phyloP scores from a whole-genome alignment of 306 rosid genomes.

The Acacia confusa region DNA sequence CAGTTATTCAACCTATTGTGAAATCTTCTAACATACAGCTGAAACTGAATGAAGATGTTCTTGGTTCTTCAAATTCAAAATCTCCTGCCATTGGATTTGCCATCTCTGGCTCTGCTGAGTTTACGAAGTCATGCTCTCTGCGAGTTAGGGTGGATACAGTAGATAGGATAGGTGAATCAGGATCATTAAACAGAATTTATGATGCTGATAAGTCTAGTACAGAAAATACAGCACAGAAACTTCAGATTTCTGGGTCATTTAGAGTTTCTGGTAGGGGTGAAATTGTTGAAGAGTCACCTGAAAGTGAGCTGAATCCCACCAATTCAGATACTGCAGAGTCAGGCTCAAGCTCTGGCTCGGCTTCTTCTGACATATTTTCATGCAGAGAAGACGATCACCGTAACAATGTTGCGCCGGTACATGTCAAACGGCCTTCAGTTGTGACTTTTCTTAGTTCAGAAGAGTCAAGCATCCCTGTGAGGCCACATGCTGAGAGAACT shows the following conservation, averaged over 20 bases:
- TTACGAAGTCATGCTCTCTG: not conserved
- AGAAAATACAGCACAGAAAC: constrained; percentile 15
- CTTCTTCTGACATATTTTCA: constrained; percentile 58
- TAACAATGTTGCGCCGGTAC: constrained; percentile 25
- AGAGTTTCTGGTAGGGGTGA: not conserved
- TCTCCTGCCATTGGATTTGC: not conserved
- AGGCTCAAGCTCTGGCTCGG: constrained; percentile 39
- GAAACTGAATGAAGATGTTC: constrained; percentile 11
- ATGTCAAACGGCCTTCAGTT: constrained; percentile 49
- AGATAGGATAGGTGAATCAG: constrained; percentile 9
- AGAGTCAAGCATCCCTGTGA: constrained; percentile 39
- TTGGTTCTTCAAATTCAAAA: constrained; percentile 15
- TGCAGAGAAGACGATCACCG: constrained; percentile 46
- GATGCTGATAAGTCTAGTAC: constrained; percentile 15
- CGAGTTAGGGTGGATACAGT: not conserved
- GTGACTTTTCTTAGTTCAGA: constrained; percentile 61
- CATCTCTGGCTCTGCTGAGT: not conserved
- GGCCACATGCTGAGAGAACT: constrained; percentile 49
- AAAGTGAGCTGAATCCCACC: constrained; percentile 39
- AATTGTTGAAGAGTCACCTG: not conserved
- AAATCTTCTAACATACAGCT: constrained; percentile 24
- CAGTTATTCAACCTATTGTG: constrained; percentile 65
- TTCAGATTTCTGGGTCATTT: not conserved
- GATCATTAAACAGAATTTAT: not conserved
- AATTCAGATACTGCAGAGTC: constrained; percentile 53